Base-by-base conservation (phyloP, 2,329 filamentous ascomycete species). In the Fusarium scirpi region DNA sequence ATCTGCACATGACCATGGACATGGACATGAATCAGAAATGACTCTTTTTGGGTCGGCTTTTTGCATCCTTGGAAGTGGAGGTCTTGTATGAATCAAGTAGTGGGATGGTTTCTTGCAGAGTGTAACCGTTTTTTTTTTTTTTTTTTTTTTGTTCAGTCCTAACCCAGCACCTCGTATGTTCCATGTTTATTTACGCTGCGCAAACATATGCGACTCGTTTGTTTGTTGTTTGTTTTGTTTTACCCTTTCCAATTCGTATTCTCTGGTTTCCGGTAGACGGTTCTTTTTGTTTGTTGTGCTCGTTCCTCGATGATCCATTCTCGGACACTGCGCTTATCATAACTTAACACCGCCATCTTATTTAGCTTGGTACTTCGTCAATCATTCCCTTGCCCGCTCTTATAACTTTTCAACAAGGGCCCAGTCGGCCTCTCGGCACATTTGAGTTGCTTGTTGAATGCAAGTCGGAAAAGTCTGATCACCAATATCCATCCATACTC, bases 1-100 rank as follows among this genome's bases (percentile, higher is more conserved):
- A 24, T 53, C 56, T 69, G 44, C 68, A 51, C 60, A 71, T 71
- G 68, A 71, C 68, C 64, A 69, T 58, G 55, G 40, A 48, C 40
- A 44, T 46, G 29, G 34, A 41, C 58, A 49, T 46, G 45, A 45
- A 65, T 40, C 49, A 53, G 34, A 27, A 27, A 66, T 49, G 54
- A 44, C 62, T 55, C 43, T 48, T 67, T 60, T 61, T 38, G 43
- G 53, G 7, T 22, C n/a, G 46, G 51, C 64, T 51, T 44, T 52
- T 51, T 60, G 51, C 46, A 32, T 54, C 43, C 41, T 59, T 43
- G 43, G 25, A 57, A 63, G 67, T 70, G 67, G 67, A 71, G 58
- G 22, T 44, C 52, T 38, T 20, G 15, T 38, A 29, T 24, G 45
- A 51, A 48, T 32, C 32, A 16, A 38, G 22, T 63, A 51, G 51